Percentiles rank a stretch among this genome's conserved stretches.
These are phyloP conservation scores for Fusarium neocosmosporiellum DNA, from an alignment of 2,329 filamentous ascomycete genomes.

Conservation along the genomic window DNA sequence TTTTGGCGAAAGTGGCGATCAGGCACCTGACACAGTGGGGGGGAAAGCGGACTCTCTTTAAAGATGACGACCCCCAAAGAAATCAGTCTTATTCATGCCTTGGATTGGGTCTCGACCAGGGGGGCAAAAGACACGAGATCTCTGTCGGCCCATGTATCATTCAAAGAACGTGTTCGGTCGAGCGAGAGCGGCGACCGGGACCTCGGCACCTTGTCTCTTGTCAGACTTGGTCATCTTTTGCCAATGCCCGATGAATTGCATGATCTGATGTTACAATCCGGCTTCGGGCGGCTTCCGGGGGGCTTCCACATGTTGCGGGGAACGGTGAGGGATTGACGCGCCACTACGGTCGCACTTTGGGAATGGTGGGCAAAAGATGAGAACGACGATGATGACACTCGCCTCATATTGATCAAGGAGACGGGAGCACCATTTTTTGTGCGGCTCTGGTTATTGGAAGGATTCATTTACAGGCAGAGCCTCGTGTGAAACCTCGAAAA, in stretches of 20 bases:
- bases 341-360: background rate
- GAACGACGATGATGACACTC: background rate
- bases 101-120: background rate
- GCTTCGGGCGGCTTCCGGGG: slow-evolving; percentile 37
- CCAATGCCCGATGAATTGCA: slow-evolving; percentile 17
- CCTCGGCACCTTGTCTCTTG: slow-evolving; percentile 41
- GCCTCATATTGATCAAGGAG: background rate
- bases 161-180: slow-evolving; percentile 19
- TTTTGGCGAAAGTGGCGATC: slow-evolving; percentile 25
- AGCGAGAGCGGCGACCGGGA: slow-evolving; percentile 11
- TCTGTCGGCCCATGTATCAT: background rate
- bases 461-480: background rate
- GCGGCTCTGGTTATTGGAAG: background rate
- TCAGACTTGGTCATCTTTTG: background rate
- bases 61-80: slow-evolving; percentile 25
- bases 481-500: background rate
- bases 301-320: slow-evolving; percentile 28
- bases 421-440: background rate
- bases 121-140: slow-evolving; percentile 7
- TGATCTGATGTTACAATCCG: slow-evolving; percentile 40
- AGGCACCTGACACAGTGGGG: slow-evolving; percentile 3
- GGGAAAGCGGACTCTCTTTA: slow-evolving; percentile 30
- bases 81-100: background rate
- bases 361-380: background rate
- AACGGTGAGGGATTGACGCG: background rate